Evolutionary conservation across 257 asterid species (phyloP).

Genomic region (Solanum rostratum): DNA sequence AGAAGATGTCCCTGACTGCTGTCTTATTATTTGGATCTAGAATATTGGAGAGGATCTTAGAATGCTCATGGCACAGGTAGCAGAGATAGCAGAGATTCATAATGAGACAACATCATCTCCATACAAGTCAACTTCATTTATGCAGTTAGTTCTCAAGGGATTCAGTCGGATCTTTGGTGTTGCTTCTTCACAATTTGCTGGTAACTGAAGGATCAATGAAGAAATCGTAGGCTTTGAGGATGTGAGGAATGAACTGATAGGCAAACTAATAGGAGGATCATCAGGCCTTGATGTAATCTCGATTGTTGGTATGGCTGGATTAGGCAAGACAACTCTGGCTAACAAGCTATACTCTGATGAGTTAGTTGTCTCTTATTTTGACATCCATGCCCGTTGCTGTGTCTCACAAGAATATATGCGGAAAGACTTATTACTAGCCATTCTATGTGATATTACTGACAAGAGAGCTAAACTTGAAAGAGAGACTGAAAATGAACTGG

Average conservation of each 20-base stretch:
- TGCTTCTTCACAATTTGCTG: neutral
- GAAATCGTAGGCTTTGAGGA: neutral
- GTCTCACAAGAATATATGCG: neutral
- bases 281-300: neutral
- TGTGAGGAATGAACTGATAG: neutral
- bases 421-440: slow-evolving; percentile 4
- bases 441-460: neutral
- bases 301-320: slow-evolving; percentile 3
- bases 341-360: slow-evolving; percentile 8
- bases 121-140: neutral
- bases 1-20: slow-evolving; percentile 11
- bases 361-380: neutral
- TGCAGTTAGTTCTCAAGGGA: neutral
- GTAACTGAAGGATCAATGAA: neutral
- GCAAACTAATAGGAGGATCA: neutral
- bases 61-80: neutral
- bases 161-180: neutral
- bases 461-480: neutral
- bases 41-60: neutral
- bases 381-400: neutral
- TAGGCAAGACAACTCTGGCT: slow-evolving; percentile 22
- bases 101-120: neutral
- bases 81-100: neutral
- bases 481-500: neutral
- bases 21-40: neutral